These are phyloP conservation scores for Coccomyxa sp. DNA, from an alignment of 139 green algal species.

Conservation along the genomic window DNA sequence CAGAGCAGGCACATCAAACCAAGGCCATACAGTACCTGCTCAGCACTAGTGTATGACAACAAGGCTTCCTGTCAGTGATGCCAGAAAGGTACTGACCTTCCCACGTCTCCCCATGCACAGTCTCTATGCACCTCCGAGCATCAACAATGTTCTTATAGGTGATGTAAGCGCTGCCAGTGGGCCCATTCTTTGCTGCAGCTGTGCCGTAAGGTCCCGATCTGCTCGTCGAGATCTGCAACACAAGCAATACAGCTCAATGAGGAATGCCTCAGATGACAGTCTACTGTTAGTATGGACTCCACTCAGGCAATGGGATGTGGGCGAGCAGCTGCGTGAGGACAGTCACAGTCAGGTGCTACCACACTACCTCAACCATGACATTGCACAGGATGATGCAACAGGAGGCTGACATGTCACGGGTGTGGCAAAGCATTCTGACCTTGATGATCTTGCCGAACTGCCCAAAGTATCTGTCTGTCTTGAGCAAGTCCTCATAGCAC, in stretches of 20 bases:
- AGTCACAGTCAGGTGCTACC: no score
- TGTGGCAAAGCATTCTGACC: conserved; percentile 16
- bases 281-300: no score
- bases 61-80: no score
- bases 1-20: background rate
- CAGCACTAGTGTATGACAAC: background rate
- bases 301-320: no score
- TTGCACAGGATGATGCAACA: no score
- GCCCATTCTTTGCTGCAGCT: conserved; percentile 31
- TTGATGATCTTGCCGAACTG: conserved; percentile 77
- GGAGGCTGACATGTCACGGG: no score
- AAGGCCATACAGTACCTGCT: background rate
- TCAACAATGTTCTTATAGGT: conserved; percentile 73
- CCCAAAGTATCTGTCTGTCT: conserved; percentile 69
- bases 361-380: no score
- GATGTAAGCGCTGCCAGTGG: conserved; percentile 79
- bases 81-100: conserved; percentile 32
- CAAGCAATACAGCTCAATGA: no score
- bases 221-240: conserved; percentile 20
- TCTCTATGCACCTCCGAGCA: conserved; percentile 77
- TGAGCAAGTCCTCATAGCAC: conserved; percentile 74
- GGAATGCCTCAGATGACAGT: no score
- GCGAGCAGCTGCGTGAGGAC: no score
- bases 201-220: conserved; percentile 12
- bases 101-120: conserved; percentile 68